Base-by-base conservation (phyloP, 140 eudicot genomes). In the Flaveria floridana region DNA sequence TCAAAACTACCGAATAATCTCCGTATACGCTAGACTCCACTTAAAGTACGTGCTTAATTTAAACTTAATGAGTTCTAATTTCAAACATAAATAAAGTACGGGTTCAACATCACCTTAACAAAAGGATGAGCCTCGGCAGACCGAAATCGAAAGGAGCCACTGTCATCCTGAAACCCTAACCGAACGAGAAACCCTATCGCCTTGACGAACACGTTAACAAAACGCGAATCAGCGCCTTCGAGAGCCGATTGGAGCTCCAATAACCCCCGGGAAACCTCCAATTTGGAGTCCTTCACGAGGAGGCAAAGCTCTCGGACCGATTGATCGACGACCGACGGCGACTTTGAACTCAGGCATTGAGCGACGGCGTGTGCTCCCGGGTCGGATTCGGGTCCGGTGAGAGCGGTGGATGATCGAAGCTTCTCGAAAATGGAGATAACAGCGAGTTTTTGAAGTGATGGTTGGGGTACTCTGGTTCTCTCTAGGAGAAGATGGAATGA, bases 201-300 rank as follows among this genome's bases (percentile, higher is more conserved):
- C 50, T 84, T 88, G 15, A 91, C 87, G 68, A 86, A 85, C 10
- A 91, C 84, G 51, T 70, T 78, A 47, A 89, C 86, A 15, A 91
- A 81, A 0, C 86, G 87, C 3, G 90, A 72, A 30, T 79, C 76
- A 58, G 85, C 71, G 72, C 79, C 96, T 74, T 94, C 99, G 6
- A 94, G 85, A 0, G 90, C 90, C 7, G 97, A 77, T 57, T 88
- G 97, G 71, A 94, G 89, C 65, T 94, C 97, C 78, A 87, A 6
- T 3, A 94, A 70, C 25, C 25, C 23, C 25, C 25, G 25, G 1
- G 25, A 23, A 23, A 23, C 25, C 25, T 23, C 25, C 25, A 23
- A 23, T 23, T 23, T 23, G 25, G 25, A 23, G 25, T 23, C 25
- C 1, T 23, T 23, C 25, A 23, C 25, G 1, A 23, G 25, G 25